Percentiles rank a stretch among this genome's conserved stretches.
Conservation (phyloP, 2,329 filamentous ascomycete species). For the Xylariaceae sp. region DNA sequence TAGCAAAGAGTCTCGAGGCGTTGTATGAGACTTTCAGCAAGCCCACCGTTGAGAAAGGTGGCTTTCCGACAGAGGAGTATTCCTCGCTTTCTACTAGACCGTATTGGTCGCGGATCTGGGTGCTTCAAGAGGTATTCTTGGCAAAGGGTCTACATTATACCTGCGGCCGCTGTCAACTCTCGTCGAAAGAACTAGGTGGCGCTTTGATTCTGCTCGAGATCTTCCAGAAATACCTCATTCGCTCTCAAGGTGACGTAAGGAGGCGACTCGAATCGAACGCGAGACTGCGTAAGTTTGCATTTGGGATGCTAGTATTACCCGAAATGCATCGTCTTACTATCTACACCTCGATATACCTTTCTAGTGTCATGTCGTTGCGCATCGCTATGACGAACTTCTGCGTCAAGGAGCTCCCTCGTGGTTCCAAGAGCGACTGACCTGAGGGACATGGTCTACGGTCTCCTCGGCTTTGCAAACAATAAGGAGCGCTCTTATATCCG, state of each 20-base stretch:
- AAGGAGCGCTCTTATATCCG: slow-evolving; percentile 8
- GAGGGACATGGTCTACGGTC: slow-evolving; percentile 13
- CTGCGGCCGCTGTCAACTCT: slow-evolving; percentile 5
- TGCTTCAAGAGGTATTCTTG: slow-evolving; percentile 13
- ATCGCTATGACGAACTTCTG: slow-evolving; percentile 17
- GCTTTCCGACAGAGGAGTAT: slow-evolving; percentile 9
- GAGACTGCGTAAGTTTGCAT: slow-evolving; percentile 3
- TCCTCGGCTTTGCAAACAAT: slow-evolving; percentile 11
- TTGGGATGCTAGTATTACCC: slow-evolving; percentile 2
- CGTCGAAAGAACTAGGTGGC: slow-evolving; percentile 3
- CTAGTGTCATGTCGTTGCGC: slow-evolving; percentile 7
- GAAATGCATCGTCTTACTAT: slow-evolving; percentile 12
- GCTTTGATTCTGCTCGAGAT: slow-evolving; percentile 11
- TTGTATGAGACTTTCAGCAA: slow-evolving; percentile 1
- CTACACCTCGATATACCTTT: slow-evolving; percentile 12
- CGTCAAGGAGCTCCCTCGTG: slow-evolving; percentile 12
- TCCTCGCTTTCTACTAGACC: slow-evolving; percentile 3
- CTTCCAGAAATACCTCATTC: slow-evolving; percentile 8
- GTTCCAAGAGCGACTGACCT: slow-evolving; percentile 10
- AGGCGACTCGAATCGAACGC: background rate
- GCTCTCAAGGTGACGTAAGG: background rate
- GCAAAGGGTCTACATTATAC: slow-evolving; percentile 9
- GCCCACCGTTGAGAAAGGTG: background rate
- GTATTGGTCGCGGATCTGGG: slow-evolving; percentile 14
- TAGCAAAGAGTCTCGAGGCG: background rate